Conservation (phyloP, 2,329 filamentous ascomycete genomes). For the Fusarium albidum region DNA sequence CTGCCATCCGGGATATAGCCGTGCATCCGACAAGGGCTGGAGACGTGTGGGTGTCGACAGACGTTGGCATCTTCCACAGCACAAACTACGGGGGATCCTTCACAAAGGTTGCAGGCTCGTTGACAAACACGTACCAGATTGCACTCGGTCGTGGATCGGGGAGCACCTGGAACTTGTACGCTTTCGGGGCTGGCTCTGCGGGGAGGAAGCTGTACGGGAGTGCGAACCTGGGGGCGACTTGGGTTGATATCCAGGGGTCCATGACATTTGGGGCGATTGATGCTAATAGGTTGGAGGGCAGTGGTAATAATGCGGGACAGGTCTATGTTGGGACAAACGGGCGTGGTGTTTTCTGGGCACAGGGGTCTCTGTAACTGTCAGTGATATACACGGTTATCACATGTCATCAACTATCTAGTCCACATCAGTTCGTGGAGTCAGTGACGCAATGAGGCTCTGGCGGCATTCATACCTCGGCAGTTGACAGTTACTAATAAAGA, state of each 20-base stretch:
- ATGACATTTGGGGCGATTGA: conserved; percentile 54
- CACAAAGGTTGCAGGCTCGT: conserved; percentile 44
- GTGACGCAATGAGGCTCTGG: no score
- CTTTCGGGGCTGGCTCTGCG: conserved; percentile 53
- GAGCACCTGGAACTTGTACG: conserved; percentile 55
- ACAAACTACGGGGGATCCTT: conserved; percentile 60
- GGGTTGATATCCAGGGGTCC: conserved; percentile 56
- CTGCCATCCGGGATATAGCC: conserved; percentile 62
- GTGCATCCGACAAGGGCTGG: conserved; percentile 65
- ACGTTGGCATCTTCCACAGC: conserved; percentile 62
- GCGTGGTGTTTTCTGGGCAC: conserved; percentile 51
- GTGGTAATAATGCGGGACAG: conserved; percentile 53
- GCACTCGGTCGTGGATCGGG: conserved; percentile 53
- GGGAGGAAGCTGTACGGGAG: conserved; percentile 57
- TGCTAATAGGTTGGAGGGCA: conserved; percentile 51
- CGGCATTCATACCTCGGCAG: no score
- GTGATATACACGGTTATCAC: no score
- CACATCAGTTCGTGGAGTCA: no score
- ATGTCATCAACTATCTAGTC: no score
- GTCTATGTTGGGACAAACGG: conserved; percentile 62
- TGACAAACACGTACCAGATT: conserved; percentile 53
- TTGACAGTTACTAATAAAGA: no score
- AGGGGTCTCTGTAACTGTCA: conserved; percentile 13
- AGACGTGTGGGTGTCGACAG: conserved; percentile 66
- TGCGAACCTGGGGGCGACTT: conserved; percentile 51